Evolutionary conservation across 179 eudicot species (phyloP).

Genomic region (Gypsophila paniculata): DNA sequence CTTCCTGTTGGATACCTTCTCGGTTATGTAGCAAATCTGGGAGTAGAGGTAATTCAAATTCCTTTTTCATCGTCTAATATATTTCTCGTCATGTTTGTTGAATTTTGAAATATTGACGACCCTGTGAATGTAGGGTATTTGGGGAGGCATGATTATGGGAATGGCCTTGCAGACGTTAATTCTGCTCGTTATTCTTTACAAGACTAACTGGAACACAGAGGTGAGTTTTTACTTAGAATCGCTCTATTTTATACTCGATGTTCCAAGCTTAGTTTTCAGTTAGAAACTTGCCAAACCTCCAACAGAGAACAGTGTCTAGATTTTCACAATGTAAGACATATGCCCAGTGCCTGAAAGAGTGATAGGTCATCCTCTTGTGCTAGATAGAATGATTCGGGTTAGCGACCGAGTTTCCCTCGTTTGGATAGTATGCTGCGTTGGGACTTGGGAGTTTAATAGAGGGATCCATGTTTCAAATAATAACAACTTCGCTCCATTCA

Average conservation of each 20-base stretch:
- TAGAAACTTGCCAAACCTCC: background rate
- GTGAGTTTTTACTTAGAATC: constrained; percentile 24
- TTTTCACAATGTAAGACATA: background rate
- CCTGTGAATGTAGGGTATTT: constrained; percentile 58
- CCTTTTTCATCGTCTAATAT: background rate
- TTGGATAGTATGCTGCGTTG: background rate
- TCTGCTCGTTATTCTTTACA: constrained; percentile 57
- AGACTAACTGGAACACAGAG: constrained; percentile 90
- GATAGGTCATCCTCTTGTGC: no score
- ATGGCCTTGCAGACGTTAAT: constrained; percentile 68
- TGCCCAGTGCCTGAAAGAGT: no score
- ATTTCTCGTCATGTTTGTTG: background rate
- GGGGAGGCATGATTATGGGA: constrained; percentile 96
- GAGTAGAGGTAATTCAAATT: constrained; percentile 54
- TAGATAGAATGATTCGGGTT: no score
- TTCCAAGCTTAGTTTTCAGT: background rate
- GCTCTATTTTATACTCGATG: background rate
- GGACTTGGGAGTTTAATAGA: no score
- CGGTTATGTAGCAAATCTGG: constrained; percentile 62
- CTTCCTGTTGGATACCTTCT: constrained; percentile 76
- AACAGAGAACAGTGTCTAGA: background rate
- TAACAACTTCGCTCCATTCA: no score
- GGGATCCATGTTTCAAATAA: no score
- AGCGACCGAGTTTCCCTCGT: background rate
- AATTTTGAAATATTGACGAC: background rate